Evolutionary conservation across 805 yeast species (phyloP).

Genomic region (Metschnikowia hibisci): DNA sequence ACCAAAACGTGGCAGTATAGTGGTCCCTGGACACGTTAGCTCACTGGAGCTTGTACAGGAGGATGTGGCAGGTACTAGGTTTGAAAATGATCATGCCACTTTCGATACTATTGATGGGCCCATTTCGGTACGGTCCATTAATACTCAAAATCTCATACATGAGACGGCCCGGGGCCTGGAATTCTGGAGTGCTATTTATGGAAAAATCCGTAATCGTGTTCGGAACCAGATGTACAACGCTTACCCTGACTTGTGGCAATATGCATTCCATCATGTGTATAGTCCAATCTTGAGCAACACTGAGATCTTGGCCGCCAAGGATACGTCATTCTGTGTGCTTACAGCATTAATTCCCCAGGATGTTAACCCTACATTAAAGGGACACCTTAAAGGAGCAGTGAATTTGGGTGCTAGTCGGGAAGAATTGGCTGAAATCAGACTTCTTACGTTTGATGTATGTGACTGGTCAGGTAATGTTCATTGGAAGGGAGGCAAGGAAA

Average conservation of each 20-base stretch:
- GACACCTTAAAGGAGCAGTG: conserved; percentile 82
- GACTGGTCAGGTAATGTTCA: conserved; percentile 64
- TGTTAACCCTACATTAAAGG: conserved; percentile 88
- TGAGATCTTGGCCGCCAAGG: conserved; percentile 57
- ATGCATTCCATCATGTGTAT: conserved; percentile 68
- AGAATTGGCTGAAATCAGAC: conserved; percentile 57
- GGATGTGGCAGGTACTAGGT: conserved; percentile 36
- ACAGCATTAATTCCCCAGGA: conserved; percentile 87
- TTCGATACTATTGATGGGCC: conserved; percentile 43
- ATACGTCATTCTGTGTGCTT: conserved; percentile 73
- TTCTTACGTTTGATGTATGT: conserved; percentile 59
- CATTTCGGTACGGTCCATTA: conserved; percentile 29
- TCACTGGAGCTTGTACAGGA: conserved; percentile 38
- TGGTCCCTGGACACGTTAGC: conserved; percentile 32
- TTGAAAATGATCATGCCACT: conserved; percentile 21
- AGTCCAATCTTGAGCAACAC: conserved; percentile 71
- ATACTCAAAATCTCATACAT: conserved; percentile 23
- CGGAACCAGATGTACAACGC: conserved; percentile 63
- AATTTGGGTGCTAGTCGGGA: conserved; percentile 70
- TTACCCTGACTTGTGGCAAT: conserved; percentile 83
- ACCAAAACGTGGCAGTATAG: conserved; percentile 28
- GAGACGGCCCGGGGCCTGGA: conserved; percentile 49
- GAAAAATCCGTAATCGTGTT: conserved; percentile 68
- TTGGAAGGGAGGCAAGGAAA: conserved; percentile 50
- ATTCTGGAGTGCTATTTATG: conserved; percentile 74